These are phyloP conservation scores for Neurospora tetraspora DNA, from an alignment of 495 filamentous ascomycete species.

Conservation along the genomic window DNA sequence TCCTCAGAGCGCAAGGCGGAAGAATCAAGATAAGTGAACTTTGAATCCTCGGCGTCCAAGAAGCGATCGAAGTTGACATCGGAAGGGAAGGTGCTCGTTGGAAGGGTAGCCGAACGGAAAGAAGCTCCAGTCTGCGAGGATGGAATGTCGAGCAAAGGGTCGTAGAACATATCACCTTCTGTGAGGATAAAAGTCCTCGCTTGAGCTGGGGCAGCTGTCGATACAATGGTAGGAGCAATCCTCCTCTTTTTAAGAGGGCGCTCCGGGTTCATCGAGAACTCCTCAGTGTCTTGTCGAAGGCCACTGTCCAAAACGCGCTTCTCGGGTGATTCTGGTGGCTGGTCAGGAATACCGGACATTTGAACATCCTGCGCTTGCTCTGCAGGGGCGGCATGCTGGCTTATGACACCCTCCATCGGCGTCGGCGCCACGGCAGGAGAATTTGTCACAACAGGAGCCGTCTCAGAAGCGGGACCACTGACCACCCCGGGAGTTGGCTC, in stretches of 20 bases:
- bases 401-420: not conserved
- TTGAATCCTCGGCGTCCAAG: not conserved
- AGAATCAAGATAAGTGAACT: conserved; percentile 6
- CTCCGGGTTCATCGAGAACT: not conserved
- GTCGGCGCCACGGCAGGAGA: not conserved
- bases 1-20: conserved; percentile 1
- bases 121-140: not conserved
- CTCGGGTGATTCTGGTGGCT: not conserved
- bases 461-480: not conserved
- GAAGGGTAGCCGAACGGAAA: not conserved
- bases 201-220: conserved; percentile 21
- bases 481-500: not conserved
- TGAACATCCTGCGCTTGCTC: not conserved
- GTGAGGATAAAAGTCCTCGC: conserved; percentile 23
- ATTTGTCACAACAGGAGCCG: not conserved
- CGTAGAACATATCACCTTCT: conserved; percentile 26
- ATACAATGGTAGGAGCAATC: conserved; percentile 28
- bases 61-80: not conserved
- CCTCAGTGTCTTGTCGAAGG: not conserved
- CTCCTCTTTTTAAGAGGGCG: conserved; percentile 28
- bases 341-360: not conserved
- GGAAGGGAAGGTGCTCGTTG: not conserved
- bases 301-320: not conserved
- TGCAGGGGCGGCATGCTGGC: not conserved
- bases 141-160: not conserved